phyloP scores from a whole-genome alignment of 495 filamentous ascomycete genomes.

The Hypomontagnella submonticulosa region DNA sequence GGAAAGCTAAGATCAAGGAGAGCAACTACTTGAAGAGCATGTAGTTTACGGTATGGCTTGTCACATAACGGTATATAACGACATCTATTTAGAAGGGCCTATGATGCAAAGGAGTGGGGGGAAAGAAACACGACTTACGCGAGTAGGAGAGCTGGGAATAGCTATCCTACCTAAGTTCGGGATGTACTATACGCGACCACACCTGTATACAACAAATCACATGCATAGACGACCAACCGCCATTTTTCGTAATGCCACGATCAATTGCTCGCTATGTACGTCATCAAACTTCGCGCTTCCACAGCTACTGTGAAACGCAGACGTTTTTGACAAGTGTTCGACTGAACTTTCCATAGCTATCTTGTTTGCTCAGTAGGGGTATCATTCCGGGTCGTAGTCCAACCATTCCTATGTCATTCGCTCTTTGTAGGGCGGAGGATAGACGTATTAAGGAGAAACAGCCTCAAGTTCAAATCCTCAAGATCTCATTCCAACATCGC shows the following conservation, averaged over 20 bases:
- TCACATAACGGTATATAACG: not conserved
- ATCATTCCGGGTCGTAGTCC: constrained; percentile 14
- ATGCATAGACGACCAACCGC: not conserved
- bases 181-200: constrained; percentile 28
- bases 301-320: not conserved
- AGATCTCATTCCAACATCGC: not conserved
- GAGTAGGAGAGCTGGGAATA: not conserved
- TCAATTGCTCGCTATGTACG: too few relatives aligned
- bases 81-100: not conserved
- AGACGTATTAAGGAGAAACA: not conserved
- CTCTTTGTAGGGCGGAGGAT: not conserved
- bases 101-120: too few relatives aligned
- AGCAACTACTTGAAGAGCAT: constrained; percentile 90
- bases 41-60: constrained; percentile 50
- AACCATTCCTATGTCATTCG: not conserved
- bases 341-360: constrained; percentile 8
- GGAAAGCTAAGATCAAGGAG: constrained; percentile 87
- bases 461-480: not conserved
- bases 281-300: too few relatives aligned
- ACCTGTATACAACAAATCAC: constrained; percentile 23
- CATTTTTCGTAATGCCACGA: not conserved
- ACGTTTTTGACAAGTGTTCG: not conserved
- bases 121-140: not conserved
- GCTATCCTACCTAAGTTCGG: constrained; percentile 19
- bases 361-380: constrained; percentile 8